A percentile compares a stretch with the other conserved stretches of the same genome.
These are phyloP conservation scores for Taphrina deformans DNA, from an alignment of 1,139 yeast species.

Conservation along the genomic window DNA sequence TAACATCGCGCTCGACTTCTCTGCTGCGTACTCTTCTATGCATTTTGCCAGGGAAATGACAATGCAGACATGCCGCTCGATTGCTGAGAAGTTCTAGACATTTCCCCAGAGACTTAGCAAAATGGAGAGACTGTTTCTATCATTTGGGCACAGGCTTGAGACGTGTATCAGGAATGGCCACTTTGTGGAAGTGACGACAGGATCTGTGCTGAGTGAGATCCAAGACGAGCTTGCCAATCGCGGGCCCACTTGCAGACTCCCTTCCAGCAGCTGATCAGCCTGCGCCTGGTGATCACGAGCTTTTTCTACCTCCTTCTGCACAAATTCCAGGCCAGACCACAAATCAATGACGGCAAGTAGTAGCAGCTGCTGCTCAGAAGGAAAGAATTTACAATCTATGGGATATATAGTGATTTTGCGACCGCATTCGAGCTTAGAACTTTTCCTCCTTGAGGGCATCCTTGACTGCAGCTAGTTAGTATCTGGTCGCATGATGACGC, in stretches of 20 bases:
- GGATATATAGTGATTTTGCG: background rate
- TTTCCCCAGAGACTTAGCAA: background rate
- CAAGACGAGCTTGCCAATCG: background rate
- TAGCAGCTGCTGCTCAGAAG: background rate
- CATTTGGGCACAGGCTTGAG: background rate
- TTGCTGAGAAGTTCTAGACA: background rate
- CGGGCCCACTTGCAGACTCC: too few species aligned
- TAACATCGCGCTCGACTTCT: background rate
- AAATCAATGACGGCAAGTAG: too few species aligned
- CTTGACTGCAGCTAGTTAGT: slow-evolving; percentile 15
- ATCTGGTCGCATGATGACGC: too few species aligned
- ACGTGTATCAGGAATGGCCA: background rate
- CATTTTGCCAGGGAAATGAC: background rate
- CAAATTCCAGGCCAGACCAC: too few species aligned
- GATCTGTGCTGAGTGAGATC: background rate
- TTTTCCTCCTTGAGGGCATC: slow-evolving; percentile 34
- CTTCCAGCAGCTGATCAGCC: too few species aligned
- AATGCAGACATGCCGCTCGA: background rate
- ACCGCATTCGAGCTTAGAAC: background rate
- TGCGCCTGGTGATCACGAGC: too few species aligned
- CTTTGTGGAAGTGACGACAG: too few species aligned
- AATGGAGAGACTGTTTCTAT: background rate
- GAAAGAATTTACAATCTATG: slow-evolving; percentile 9
- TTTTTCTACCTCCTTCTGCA: too few species aligned
- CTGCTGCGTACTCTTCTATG: background rate